Conservation (phyloP, 1,139 yeast genomes). For the Geotrichum carabidarum region DNA sequence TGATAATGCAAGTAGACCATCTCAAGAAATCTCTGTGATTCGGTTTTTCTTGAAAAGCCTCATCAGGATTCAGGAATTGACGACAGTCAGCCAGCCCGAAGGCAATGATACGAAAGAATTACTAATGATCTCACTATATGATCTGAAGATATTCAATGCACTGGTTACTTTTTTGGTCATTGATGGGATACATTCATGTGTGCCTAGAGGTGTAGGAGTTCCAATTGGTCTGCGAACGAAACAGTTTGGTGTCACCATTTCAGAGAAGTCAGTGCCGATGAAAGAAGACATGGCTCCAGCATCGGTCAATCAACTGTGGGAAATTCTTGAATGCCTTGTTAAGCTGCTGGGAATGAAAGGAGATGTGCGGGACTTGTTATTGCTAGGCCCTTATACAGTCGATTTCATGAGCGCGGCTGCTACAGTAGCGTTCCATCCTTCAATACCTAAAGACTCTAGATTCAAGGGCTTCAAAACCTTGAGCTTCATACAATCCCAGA, state of each 20-base stretch:
- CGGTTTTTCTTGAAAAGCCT: constrained; percentile 12
- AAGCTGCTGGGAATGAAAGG: constrained; percentile 61
- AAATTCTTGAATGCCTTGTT: constrained; percentile 43
- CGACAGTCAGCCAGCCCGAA: not conserved
- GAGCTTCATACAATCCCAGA: constrained; percentile 22
- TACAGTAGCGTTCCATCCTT: constrained; percentile 47
- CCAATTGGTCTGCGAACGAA: constrained; percentile 55
- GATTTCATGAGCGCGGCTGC: constrained; percentile 58
- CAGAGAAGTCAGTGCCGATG: constrained; percentile 2
- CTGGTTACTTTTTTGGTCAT: constrained; percentile 59
- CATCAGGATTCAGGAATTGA: constrained; percentile 11
- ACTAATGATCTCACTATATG: constrained; percentile 74
- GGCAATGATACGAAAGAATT: constrained; percentile 8
- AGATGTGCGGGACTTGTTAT: constrained; percentile 40
- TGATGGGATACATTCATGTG: constrained; percentile 64
- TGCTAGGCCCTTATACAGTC: constrained; percentile 47
- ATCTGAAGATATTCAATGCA: constrained; percentile 66
- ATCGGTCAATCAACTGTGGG: constrained; percentile 33
- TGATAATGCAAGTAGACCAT: not conserved
- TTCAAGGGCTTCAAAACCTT: constrained; percentile 7
- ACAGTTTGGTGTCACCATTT: constrained; percentile 14
- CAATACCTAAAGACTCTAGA: constrained; percentile 11
- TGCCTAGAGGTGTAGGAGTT: constrained; percentile 56
- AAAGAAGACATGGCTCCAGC: constrained; percentile 1
- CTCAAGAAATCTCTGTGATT: not conserved